Percentiles rank a stretch among this genome's conserved stretches.
Evolutionary conservation across 1,139 yeast species (phyloP).

Genomic region (Blastobotrys elegans): DNA sequence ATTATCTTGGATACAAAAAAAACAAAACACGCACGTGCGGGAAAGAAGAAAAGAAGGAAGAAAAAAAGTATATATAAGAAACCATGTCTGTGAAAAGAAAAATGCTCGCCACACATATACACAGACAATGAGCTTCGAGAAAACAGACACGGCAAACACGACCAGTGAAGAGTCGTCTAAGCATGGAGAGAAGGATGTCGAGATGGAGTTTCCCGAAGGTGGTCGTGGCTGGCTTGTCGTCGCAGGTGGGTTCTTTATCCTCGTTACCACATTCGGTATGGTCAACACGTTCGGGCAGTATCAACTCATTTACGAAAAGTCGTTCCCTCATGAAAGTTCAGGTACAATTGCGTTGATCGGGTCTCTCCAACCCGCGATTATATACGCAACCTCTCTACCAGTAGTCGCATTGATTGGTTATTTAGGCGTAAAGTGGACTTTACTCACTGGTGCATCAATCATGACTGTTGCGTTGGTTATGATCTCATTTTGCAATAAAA

Average conservation of each 20-base stretch:
- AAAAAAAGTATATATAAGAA: too few species aligned
- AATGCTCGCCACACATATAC: not conserved
- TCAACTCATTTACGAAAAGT: conserved; percentile 49
- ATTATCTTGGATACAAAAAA: too few species aligned
- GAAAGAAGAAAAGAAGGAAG: too few species aligned
- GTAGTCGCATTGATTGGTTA: conserved; percentile 53
- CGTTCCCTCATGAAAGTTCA: conserved; percentile 39
- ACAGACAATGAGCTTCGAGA: not conserved
- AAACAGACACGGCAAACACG: not conserved
- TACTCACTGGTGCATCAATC: conserved; percentile 42
- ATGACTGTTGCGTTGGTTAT: conserved; percentile 47
- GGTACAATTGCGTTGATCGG: conserved; percentile 47
- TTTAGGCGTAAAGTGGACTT: conserved; percentile 29
- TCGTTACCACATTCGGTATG: conserved; percentile 40
- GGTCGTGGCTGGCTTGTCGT: conserved; percentile 32
- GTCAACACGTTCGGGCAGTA: conserved; percentile 55
- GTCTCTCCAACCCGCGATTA: conserved; percentile 45
- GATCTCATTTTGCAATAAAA: conserved; percentile 45
- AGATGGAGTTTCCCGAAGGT: conserved; percentile 27
- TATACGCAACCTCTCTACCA: conserved; percentile 43
- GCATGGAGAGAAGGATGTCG: not conserved
- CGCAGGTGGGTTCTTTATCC: conserved; percentile 25
- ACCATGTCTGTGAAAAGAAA: too few species aligned
- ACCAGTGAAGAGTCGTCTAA: not conserved
- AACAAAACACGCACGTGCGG: too few species aligned